These are phyloP conservation scores for Starmerella floris DNA, from an alignment of 805 yeast species.

Conservation along the genomic window DNA sequence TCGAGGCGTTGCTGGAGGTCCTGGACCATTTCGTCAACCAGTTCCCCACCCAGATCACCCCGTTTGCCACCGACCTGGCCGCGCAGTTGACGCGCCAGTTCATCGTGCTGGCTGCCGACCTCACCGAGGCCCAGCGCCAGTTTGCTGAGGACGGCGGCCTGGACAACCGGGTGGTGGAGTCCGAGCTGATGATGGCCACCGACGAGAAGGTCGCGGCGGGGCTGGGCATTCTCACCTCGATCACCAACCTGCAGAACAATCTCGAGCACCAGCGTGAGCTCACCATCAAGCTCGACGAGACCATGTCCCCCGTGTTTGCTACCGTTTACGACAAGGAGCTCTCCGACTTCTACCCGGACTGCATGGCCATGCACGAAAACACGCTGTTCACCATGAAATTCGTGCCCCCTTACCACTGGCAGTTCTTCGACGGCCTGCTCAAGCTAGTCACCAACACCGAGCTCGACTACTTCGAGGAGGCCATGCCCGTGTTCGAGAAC, in stretches of 20 bases:
- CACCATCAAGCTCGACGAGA: conserved; percentile 49
- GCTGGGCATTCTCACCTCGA: conserved; percentile 63
- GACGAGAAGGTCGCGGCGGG: conserved; percentile 74
- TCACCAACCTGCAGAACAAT: conserved; percentile 66
- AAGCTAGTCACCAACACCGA: conserved; percentile 31
- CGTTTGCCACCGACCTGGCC: conserved; percentile 68
- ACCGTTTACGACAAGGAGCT: conserved; percentile 52
- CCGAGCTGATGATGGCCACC: conserved; percentile 31
- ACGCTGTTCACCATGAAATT: conserved; percentile 47
- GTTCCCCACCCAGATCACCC: conserved; percentile 77
- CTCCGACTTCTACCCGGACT: conserved; percentile 63
- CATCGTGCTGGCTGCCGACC: conserved; percentile 51
- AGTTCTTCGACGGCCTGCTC: conserved; percentile 42
- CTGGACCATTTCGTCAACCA: conserved; percentile 92
- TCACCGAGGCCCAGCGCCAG: conserved; percentile 34
- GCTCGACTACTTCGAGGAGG: conserved; percentile 59
- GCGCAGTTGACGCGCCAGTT: conserved; percentile 52
- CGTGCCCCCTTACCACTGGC: conserved; percentile 66
- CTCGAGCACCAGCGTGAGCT: conserved; percentile 67
- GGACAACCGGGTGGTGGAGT: conserved; percentile 1
- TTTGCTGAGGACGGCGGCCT: conserved; percentile 22
- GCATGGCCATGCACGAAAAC: conserved; percentile 61
- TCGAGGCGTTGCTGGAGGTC: conserved; percentile 74
- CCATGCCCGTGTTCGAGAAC: conserved; percentile 59
- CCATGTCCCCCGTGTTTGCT: conserved; percentile 54